Conservation (phyloP, 176 grass and related monocot species). For the Dendrocalamus sinicus region DNA sequence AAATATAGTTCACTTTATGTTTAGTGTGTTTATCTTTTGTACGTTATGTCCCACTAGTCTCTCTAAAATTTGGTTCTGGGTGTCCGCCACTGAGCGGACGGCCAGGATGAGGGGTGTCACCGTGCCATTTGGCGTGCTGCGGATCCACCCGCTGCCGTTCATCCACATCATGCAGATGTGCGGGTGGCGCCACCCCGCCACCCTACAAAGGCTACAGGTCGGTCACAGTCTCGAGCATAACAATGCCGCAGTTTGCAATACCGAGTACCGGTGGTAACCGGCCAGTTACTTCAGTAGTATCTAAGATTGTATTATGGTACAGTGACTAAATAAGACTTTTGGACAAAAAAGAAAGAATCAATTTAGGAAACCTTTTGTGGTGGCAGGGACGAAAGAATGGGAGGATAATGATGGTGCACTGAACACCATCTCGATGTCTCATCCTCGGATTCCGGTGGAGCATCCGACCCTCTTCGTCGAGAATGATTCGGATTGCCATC, state of each 20-base stretch:
- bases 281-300: neutral
- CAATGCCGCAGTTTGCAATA: neutral
- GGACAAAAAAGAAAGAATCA: neutral
- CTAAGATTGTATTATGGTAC: too few species aligned
- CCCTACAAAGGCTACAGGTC: constrained; percentile 76
- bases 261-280: too few species aligned
- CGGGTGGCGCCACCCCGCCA: constrained; percentile 55
- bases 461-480: constrained; percentile 58
- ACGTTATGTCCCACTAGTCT: too few species aligned
- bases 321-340: too few species aligned
- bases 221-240: neutral
- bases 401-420: constrained; percentile 87
- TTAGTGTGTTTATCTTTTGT: too few species aligned
- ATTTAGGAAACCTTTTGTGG: neutral
- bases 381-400: constrained; percentile 75
- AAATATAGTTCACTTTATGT: too few species aligned
- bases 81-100: constrained; percentile 18
- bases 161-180: constrained; percentile 69
- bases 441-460: constrained; percentile 71
- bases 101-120: constrained; percentile 40
- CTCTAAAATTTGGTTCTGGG: too few species aligned
- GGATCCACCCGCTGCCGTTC: constrained; percentile 69
- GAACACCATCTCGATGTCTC: constrained; percentile 86
- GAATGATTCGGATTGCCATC: constrained; percentile 48
- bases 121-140: constrained; percentile 48